A percentile compares a stretch with the other conserved stretches of the same genome.
Evolutionary conservation across 139 green algal genomes (phyloP).

Genomic region (Chlorella sp.): DNA sequence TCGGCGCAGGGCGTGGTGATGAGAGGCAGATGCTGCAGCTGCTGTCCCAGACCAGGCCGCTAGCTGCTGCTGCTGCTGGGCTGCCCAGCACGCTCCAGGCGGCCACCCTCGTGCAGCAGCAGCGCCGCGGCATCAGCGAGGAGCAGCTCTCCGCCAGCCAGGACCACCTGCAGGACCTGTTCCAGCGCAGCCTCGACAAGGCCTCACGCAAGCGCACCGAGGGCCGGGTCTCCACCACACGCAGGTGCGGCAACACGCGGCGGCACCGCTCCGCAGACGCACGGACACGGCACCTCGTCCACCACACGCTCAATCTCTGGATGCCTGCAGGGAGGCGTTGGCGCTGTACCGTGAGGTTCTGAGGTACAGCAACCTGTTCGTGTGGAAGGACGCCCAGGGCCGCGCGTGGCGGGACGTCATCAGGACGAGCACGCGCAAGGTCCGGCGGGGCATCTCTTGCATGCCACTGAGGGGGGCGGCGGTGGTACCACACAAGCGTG

Average conservation of each 20-base stretch:
- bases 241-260: no score
- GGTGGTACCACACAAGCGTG: no score
- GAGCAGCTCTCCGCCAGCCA: slow-evolving; percentile 28
- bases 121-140: slow-evolving; percentile 31
- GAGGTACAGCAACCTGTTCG: slow-evolving; percentile 52
- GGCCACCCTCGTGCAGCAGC: no score
- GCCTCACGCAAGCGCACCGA: slow-evolving; percentile 17
- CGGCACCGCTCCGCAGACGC: no score
- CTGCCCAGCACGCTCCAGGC: no score
- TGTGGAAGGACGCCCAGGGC: slow-evolving; percentile 53
- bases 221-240: not conserved
- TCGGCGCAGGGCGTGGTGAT: no score
- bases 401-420: slow-evolving; percentile 51
- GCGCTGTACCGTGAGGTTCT: slow-evolving; percentile 52
- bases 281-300: no score
- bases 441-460: no score
- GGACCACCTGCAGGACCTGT: slow-evolving; percentile 33
- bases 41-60: not conserved
- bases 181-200: slow-evolving; percentile 30
- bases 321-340: slow-evolving; percentile 34
- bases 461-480: no score
- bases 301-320: no score
- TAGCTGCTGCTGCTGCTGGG: no score
- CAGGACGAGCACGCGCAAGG: slow-evolving; percentile 34
- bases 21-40: not conserved